A percentile compares a stretch with the other conserved stretches of the same genome.
Conservation (phyloP, 2,329 filamentous ascomycete species). For the Cercospora berteroae region DNA sequence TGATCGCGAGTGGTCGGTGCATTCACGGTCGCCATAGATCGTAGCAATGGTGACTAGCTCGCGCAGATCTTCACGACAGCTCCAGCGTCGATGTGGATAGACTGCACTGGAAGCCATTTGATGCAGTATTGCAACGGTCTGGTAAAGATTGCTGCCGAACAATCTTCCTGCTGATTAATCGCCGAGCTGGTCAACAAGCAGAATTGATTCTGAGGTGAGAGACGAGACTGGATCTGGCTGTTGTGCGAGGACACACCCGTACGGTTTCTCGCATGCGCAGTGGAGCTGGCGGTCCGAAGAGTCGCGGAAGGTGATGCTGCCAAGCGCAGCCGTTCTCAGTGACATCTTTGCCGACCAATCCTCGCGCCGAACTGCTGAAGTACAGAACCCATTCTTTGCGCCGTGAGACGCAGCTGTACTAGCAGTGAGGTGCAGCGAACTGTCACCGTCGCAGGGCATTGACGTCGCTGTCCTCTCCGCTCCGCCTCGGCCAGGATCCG, state of each 20-base stretch:
- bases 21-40: neutral
- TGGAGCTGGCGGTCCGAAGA: neutral
- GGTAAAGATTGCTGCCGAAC: neutral
- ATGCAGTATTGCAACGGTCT: neutral
- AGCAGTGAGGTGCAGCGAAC: neutral
- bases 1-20: neutral
- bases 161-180: neutral
- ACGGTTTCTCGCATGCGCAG: neutral
- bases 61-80: neutral
- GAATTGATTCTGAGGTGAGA: neutral
- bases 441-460: neutral
- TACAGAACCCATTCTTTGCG: neutral
- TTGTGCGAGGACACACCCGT: neutral
- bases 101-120: neutral
- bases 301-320: neutral
- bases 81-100: neutral
- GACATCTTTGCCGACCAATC: conserved; percentile 4
- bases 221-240: neutral
- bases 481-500: neutral
- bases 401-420: neutral
- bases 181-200: neutral
- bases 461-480: neutral
- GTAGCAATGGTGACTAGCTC: neutral
- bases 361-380: neutral
- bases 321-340: neutral